Base-by-base conservation (phyloP, 352 stramenopile species). In the Thraustotheca clavata region DNA sequence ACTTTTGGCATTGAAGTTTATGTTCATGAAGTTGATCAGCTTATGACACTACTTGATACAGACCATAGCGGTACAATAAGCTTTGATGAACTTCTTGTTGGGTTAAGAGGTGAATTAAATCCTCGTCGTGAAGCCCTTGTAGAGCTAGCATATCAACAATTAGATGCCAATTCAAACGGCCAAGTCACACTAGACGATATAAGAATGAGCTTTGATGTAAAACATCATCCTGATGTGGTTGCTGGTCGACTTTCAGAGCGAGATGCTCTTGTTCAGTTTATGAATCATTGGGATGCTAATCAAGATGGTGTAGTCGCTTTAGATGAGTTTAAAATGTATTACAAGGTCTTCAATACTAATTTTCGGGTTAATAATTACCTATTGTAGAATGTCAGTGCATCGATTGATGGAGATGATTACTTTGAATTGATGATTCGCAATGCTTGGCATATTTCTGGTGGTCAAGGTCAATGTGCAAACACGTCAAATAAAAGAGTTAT, bases 1-100 rank as follows among this genome's bases (percentile, higher is more conserved):
- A 79, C 86, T 34, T 70, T 82, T 57, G 79, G 76, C 11, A 71
- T 89, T 8, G 72, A 91, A 9, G 60, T 87, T 62, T 79, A 72
- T 41, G 80, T 82, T 46, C 77, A 81, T 35, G 77, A 88, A 40
- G 43, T 88, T 3, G 79, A 88, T 57, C 76, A 68, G 12, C 46
- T 68, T 34, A 69, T 83, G 43, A 48, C 71, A 7, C 66, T 61
- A 20, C 78, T 82, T 43, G 78, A 87, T 67, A 60, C 48, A 4
- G 71, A 84, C 69, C 4, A 66, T 7, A 71, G 62, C 46, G 79
- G 76, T 8, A 50, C 54, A 7, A 72, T 89, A 33, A 71, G 70
- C 67, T 79, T 79, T 46, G 73, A 85, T 43, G 80, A 90, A 50
- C 83, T 89, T 47, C 43, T 89, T 16, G 63, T 72, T 29, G 75